A percentile compares a stretch with the other conserved stretches of the same genome.
These are phyloP conservation scores for Hericium erinaceus DNA, from an alignment of 768 basidiomycete species.

Conservation along the genomic window DNA sequence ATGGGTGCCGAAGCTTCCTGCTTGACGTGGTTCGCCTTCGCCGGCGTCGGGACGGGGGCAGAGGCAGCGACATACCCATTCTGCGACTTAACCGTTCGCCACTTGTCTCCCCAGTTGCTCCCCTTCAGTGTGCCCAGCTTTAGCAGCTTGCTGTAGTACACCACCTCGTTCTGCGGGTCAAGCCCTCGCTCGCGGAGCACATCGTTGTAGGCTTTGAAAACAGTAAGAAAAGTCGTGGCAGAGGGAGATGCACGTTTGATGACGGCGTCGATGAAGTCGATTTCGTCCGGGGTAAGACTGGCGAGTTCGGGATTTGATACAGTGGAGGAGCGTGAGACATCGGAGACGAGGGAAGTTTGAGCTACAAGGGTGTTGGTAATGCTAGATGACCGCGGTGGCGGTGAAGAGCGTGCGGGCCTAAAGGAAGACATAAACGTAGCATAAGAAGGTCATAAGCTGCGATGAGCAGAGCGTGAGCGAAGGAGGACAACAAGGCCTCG, in stretches of 20 bases:
- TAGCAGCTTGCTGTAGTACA: conserved; percentile 74
- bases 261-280: conserved; percentile 68
- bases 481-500: not conserved
- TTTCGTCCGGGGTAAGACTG: conserved; percentile 32
- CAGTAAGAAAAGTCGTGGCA: conserved; percentile 67
- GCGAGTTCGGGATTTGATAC: conserved; percentile 19
- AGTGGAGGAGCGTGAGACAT: conserved; percentile 15
- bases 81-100: conserved; percentile 59
- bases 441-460: not conserved
- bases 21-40: conserved; percentile 1
- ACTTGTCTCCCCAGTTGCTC: conserved; percentile 73
- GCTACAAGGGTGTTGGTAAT: conserved; percentile 7
- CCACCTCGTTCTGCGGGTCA: conserved; percentile 68
- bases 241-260: conserved; percentile 55
- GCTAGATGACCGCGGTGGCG: conserved; percentile 6
- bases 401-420: conserved; percentile 25
- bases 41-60: not conserved
- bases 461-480: not conserved
- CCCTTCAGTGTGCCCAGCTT: conserved; percentile 80
- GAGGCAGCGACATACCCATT: conserved; percentile 29
- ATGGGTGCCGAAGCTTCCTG: not conserved
- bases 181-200: conserved; percentile 64
- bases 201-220: conserved; percentile 83
- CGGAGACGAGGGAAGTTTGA: conserved; percentile 16
- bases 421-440: conserved; percentile 22